These are phyloP conservation scores for Kodamaea sagamina DNA, from an alignment of 805 yeast genomes.

Conservation along the genomic window DNA sequence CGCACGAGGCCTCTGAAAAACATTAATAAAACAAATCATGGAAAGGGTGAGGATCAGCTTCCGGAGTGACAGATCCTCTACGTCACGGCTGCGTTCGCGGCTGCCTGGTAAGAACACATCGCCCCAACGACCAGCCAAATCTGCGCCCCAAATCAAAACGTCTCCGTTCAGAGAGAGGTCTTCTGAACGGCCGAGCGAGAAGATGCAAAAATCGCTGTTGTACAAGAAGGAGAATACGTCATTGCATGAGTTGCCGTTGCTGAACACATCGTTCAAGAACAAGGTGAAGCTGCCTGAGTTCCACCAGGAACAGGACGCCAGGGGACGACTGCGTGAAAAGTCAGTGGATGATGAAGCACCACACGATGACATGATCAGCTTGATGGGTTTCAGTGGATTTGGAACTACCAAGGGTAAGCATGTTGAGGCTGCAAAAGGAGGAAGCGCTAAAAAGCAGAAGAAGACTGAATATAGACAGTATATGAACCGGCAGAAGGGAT, in stretches of 20 bases:
- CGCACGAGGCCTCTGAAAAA: slow-evolving; percentile 8
- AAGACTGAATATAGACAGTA: slow-evolving; percentile 57
- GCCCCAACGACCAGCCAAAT: background rate
- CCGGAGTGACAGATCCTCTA: background rate
- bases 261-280: slow-evolving; percentile 22
- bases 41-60: slow-evolving; percentile 2
- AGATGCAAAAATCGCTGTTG: slow-evolving; percentile 18
- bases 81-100: slow-evolving; percentile 21
- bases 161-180: slow-evolving; percentile 23
- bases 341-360: slow-evolving; percentile 15
- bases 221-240: slow-evolving; percentile 19
- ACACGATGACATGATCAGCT: slow-evolving; percentile 37
- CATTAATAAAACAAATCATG: slow-evolving; percentile 4
- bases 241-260: slow-evolving; percentile 19
- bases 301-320: slow-evolving; percentile 20
- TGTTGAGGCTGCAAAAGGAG: slow-evolving; percentile 51
- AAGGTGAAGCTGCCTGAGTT: slow-evolving; percentile 17
- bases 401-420: slow-evolving; percentile 58
- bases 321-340: slow-evolving; percentile 30
- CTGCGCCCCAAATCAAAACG: background rate
- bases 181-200: slow-evolving; percentile 18
- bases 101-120: slow-evolving; percentile 19
- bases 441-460: slow-evolving; percentile 39
- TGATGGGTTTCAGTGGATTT: slow-evolving; percentile 63
- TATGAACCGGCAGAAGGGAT: slow-evolving; percentile 58